Evolutionary conservation across 495 filamentous ascomycete species (phyloP).

Genomic region (Neurospora africana): DNA sequence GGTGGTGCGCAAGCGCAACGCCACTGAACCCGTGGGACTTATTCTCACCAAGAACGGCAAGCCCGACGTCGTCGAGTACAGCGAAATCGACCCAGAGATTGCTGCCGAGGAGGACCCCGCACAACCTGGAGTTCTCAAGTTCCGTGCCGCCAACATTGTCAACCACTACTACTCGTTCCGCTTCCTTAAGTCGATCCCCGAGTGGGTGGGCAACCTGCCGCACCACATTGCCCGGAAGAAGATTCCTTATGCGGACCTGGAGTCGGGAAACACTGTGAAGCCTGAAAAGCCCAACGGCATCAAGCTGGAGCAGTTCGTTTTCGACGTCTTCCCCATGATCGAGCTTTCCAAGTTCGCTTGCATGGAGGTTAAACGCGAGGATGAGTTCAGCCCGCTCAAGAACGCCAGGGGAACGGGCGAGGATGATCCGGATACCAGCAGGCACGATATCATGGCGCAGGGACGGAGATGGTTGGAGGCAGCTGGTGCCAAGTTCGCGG

Average conservation of each 20-base stretch:
- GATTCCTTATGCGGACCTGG: constrained; percentile 75
- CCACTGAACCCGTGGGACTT: constrained; percentile 90
- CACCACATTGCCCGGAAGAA: constrained; percentile 98
- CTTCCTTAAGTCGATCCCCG: constrained; percentile 84
- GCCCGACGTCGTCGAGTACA: constrained; percentile 98
- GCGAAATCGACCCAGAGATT: constrained; percentile 73
- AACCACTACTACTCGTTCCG: constrained; percentile 98
- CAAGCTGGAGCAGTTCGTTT: constrained; percentile 98
- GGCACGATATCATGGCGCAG: constrained; percentile 77
- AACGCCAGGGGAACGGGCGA: constrained; percentile 84
- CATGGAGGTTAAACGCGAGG: constrained; percentile 91
- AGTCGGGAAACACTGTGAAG: constrained; percentile 70
- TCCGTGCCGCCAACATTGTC: constrained; percentile 97
- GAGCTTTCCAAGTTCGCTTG: constrained; percentile 82
- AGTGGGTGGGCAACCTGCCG: constrained; percentile 74
- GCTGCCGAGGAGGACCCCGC: constrained; percentile 83
- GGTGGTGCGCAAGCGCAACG: constrained; percentile 95
- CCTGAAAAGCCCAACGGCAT: constrained; percentile 92
- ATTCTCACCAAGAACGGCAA: constrained; percentile 92
- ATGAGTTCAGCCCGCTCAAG: constrained; percentile 98
- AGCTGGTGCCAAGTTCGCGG: constrained; percentile 65
- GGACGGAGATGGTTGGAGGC: constrained; percentile 74
- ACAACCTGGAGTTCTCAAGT: constrained; percentile 75
- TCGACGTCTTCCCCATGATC: constrained; percentile 92
- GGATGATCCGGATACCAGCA: constrained; percentile 90